Evolutionary conservation across 371 early-diverging fungal genomes (phyloP), one percentile per base, ranked within the genome.

Genomic region (Apophysomyces sp.): DNA sequence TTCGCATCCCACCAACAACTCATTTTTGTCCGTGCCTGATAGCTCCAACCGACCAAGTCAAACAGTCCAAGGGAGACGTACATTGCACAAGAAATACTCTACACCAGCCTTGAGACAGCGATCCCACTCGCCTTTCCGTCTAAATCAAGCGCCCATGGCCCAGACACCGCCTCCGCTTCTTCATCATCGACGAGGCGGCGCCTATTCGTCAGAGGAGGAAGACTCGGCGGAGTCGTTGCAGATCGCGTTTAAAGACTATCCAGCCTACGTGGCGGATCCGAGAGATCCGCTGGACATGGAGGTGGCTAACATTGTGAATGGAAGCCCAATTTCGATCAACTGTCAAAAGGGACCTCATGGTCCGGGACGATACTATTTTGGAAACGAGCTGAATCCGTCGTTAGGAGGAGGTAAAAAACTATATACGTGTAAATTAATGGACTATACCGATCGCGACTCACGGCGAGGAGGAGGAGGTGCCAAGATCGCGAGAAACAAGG

Each of bases 341-440:
- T 80, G 85, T 16, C 73, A 74, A 61, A 58, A 73, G 13, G 75
- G 74, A 36, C 71, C 81, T 30, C 49, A 63, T 55, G 71, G 82
- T 15, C 51, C 71, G 55, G 84, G 81, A 21, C 73, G 78, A 57
- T 87, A 87, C 56, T 85, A 81, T 28, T 85, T 87, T 78, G 88
- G 87, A 9, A 84, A 80, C 34, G 75, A 81, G 27, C 56, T 76
- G 16, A 81, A 68, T 57, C 67, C 77, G 18, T 71, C 77, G 0
- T 64, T 72, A 1, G 77, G 71, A 29, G 75, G 75, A 18, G 80
- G 80, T 26, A 77, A 74, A 57, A 81, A 81, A 36, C 32, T 81
- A 54, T 81, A 77, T 57, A 72, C 77, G 1, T 81, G 81, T 69
- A 76, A 78, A 63, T 59, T 81, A 27, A 81, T 81, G 78, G 76